Evolutionary conservation across 2,329 filamentous ascomycete species (phyloP).

Genomic region (Emergomyces orientalis): DNA sequence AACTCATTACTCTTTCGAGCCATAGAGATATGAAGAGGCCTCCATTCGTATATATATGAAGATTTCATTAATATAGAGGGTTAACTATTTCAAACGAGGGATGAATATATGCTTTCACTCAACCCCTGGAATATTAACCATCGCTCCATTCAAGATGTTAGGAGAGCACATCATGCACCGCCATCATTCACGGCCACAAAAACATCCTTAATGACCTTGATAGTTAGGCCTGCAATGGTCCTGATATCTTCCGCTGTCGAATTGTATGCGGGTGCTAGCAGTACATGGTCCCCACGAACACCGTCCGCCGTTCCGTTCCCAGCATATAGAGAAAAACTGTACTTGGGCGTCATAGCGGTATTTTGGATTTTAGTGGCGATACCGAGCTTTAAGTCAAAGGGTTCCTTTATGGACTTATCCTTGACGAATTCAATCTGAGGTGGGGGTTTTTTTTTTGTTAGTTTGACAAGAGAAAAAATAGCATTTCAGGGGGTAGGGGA

Average conservation of each 20-base stretch:
- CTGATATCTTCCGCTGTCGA: slow-evolving; percentile 49
- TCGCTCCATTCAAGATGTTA: neutral
- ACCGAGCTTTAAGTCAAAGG: slow-evolving; percentile 40
- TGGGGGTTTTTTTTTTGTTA: neutral
- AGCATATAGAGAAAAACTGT: slow-evolving; percentile 54
- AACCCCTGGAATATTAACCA: neutral
- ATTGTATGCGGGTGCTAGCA: slow-evolving; percentile 61
- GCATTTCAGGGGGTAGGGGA: neutral
- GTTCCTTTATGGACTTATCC: slow-evolving; percentile 45
- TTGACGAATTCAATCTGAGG: slow-evolving; percentile 48
- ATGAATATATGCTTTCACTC: too few species aligned
- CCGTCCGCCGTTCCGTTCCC: slow-evolving; percentile 53
- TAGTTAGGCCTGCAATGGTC: slow-evolving; percentile 44
- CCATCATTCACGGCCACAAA: slow-evolving; percentile 24
- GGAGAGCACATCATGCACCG: neutral
- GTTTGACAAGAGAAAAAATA: neutral
- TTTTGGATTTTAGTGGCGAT: slow-evolving; percentile 45
- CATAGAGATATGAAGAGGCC: too few species aligned
- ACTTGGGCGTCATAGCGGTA: slow-evolving; percentile 35
- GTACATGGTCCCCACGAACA: slow-evolving; percentile 56
- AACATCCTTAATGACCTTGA: slow-evolving; percentile 45
- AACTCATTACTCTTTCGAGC: too few species aligned
- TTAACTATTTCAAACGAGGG: too few species aligned
- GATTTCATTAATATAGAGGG: too few species aligned
- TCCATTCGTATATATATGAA: too few species aligned